These are phyloP conservation scores for Escovopsis weberi DNA, from an alignment of 2,329 filamentous ascomycete genomes.

Conservation along the genomic window DNA sequence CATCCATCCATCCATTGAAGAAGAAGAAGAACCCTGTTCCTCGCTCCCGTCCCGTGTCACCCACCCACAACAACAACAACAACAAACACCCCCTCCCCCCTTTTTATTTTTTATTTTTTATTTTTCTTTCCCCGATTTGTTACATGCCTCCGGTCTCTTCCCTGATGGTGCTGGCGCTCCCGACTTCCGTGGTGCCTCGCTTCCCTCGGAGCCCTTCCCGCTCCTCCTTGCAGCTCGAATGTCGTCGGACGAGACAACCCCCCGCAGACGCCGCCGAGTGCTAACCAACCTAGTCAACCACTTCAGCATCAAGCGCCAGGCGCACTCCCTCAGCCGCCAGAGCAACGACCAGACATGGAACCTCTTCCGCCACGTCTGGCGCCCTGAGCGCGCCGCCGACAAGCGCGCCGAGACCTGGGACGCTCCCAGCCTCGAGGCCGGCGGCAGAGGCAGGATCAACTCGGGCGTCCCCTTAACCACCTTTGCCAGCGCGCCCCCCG, in stretches of 20 bases:
- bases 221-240: conserved; percentile 2
- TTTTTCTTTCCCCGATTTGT: too few relatives aligned
- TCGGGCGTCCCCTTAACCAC: conserved; percentile 22
- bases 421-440: conserved; percentile 16
- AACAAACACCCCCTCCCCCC: too few relatives aligned
- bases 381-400: conserved; percentile 9
- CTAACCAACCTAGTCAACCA: conserved; percentile 26
- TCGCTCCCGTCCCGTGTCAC: too few relatives aligned
- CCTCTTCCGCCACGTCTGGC: conserved; percentile 27
- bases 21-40: too few relatives aligned
- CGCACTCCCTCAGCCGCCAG: conserved; percentile 27
- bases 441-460: conserved; percentile 5
- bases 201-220: conserved; percentile 1
- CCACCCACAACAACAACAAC: too few relatives aligned
- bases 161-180: conserved; percentile 4
- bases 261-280: conserved; percentile 1
- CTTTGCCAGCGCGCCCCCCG: conserved; percentile 8
- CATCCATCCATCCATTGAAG: too few relatives aligned
- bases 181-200: conserved; percentile 3
- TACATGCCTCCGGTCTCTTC: background rate
- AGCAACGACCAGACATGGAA: conserved; percentile 26
- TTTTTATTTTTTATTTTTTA: too few relatives aligned
- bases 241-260: conserved; percentile 2
- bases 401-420: conserved; percentile 21
- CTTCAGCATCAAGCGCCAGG: conserved; percentile 28